Base-by-base conservation (phyloP, 1,284 basidiomycete genomes). In the Leccinum huronense region DNA sequence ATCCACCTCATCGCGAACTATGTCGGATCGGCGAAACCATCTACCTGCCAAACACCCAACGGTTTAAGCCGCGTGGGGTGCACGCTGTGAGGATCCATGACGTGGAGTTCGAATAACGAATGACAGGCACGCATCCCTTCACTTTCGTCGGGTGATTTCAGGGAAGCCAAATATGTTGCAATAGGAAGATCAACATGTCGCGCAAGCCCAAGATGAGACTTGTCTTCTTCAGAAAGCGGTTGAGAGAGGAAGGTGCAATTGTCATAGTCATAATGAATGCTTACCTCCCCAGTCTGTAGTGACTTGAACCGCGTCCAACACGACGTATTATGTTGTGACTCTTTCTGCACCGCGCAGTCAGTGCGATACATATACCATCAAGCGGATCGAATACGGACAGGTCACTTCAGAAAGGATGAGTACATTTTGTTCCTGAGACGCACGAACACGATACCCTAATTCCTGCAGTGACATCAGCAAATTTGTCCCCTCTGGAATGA, bases 31-130 rank as follows among this genome's bases (percentile, higher is more conserved):
- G 80, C 75, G 14, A 79, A 77, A 7, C 85, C 83, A 59, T 84
- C 81, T 6, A 85, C 71, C 40, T 78, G 71, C 86, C 86, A 88
- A 45, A 85, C 82, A 5, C 84, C 84, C 13, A 86, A 66, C 57
- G 79, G 79, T 63, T 80, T 78, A 2, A 90, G 77, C 23, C 67
- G 71, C 1, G 80, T 71, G 27, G 80, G 78, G 5, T 77, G 72
- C 3, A 79, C 73, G 3, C 76, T 75, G 8, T 71, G 71, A 23
- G 77, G 68, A 10, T 79, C 74, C 11, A 74, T 77, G 2, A 76
- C 71, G 34, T 77, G 74, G 19, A 83, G 71, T 63, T 84, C 81
- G 65, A 86, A 81, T 4, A 87, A 66, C 66, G 57, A 81, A 79
- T 60, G 84, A 80, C 58, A 57, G 36, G 68, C 66, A 53, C 1